These are phyloP conservation scores for Sarocladium brachiariae DNA, from an alignment of 2,329 filamentous ascomycete genomes.

Conservation along the genomic window DNA sequence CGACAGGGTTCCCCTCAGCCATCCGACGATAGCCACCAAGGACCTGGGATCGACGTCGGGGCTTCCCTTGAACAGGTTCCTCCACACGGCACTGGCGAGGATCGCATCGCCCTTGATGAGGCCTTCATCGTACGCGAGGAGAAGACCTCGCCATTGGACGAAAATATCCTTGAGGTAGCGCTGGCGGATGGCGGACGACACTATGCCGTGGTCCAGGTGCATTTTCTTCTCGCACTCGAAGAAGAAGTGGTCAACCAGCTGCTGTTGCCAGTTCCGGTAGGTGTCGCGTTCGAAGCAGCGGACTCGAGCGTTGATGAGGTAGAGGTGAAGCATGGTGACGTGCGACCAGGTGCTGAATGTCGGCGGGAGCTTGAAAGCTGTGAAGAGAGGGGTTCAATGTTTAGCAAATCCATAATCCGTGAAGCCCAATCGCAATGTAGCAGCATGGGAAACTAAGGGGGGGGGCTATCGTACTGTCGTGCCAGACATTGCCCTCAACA, in stretches of 20 bases:
- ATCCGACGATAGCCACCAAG: conserved; percentile 48
- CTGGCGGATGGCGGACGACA: conserved; percentile 51
- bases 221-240: conserved; percentile 80
- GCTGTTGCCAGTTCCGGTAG: conserved; percentile 74
- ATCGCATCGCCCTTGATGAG: conserved; percentile 69
- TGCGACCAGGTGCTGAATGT: conserved; percentile 97
- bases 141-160: conserved; percentile 81
- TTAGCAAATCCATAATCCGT: conserved; percentile 9
- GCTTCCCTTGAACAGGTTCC: conserved; percentile 78
- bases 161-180: conserved; percentile 81
- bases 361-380: conserved; percentile 70
- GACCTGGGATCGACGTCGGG: conserved; percentile 43
- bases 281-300: conserved; percentile 67
- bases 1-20: conserved; percentile 44
- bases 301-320: conserved; percentile 76
- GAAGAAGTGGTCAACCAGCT: conserved; percentile 93
- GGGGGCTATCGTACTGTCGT: conserved; percentile 50
- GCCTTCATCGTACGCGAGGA: conserved; percentile 80
- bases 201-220: conserved; percentile 69
- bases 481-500: conserved; percentile 50
- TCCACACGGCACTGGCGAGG: conserved; percentile 79
- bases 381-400: neutral
- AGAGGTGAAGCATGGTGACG: conserved; percentile 94
- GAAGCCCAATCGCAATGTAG: too few species aligned
- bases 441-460: too few species aligned